Conservation (phyloP, 1,139 yeast species). For the Candida gigantensis region DNA sequence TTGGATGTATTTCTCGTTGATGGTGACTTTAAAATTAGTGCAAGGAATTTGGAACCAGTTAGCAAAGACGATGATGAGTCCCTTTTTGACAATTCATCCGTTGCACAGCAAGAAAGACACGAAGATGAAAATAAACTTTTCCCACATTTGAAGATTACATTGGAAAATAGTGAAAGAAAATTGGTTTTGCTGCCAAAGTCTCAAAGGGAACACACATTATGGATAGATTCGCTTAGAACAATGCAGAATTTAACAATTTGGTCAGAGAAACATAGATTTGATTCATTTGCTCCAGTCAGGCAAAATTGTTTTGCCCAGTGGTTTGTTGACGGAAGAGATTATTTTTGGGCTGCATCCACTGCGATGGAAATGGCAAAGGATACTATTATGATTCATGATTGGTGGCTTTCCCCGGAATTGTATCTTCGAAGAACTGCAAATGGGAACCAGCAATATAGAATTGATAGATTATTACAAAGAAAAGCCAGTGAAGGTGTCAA, state of each 20-base stretch:
- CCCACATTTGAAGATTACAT: slow-evolving; percentile 56
- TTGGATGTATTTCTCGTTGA: slow-evolving; percentile 90
- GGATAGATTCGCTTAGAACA: slow-evolving; percentile 73
- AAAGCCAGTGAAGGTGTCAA: slow-evolving; percentile 96
- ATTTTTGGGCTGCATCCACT: slow-evolving; percentile 93
- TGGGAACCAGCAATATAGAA: slow-evolving; percentile 92
- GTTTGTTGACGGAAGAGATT: slow-evolving; percentile 96
- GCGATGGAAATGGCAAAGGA: slow-evolving; percentile 94
- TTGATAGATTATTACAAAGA: slow-evolving; percentile 83
- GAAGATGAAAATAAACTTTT: slow-evolving; percentile 31
- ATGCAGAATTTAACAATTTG: slow-evolving; percentile 73
- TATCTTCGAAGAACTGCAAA: slow-evolving; percentile 92
- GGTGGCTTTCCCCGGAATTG: slow-evolving; percentile 98
- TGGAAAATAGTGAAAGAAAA: slow-evolving; percentile 79
- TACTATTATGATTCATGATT: slow-evolving; percentile 91
- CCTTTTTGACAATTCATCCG: slow-evolving; percentile 47
- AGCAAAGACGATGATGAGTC: slow-evolving; percentile 50
- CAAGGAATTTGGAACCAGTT: neutral
- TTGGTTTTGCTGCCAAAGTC: slow-evolving; percentile 75
- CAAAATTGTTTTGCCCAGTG: slow-evolving; percentile 87
- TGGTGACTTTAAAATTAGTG: slow-evolving; percentile 56
- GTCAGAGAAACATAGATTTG: slow-evolving; percentile 75
- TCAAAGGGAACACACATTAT: slow-evolving; percentile 64
- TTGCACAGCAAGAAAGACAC: slow-evolving; percentile 28
- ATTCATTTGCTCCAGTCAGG: slow-evolving; percentile 91